phyloP scores from a whole-genome alignment of 805 yeast species.

The Zygosaccharomyces pseudorouxii region DNA sequence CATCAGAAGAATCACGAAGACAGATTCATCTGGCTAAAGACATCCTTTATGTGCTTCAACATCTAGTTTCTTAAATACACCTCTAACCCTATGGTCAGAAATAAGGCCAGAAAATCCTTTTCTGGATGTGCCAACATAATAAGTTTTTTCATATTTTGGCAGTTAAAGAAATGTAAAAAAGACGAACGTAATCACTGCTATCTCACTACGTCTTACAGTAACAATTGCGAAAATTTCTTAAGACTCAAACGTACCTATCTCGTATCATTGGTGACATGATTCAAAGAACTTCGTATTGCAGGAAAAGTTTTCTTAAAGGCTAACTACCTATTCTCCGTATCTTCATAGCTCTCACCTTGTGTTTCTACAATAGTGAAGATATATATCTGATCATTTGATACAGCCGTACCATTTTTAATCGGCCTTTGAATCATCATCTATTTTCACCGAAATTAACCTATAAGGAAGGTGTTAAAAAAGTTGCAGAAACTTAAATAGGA shows the following conservation, averaged over 20 bases:
- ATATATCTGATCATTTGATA: neutral
- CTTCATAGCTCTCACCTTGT: no score
- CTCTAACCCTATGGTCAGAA: conserved; percentile 18
- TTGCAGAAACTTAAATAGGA: neutral
- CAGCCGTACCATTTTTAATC: neutral
- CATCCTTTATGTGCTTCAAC: conserved; percentile 32
- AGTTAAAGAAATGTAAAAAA: no score
- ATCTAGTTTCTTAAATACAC: conserved; percentile 21
- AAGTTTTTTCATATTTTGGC: conserved; percentile 18
- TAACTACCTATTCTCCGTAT: no score
- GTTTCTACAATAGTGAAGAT: no score
- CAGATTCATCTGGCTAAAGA: conserved; percentile 30
- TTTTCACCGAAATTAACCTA: neutral
- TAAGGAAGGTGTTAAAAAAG: neutral
- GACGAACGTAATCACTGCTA: no score
- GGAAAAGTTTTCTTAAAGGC: no score
- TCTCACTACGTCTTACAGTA: no score
- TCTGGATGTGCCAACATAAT: conserved; percentile 33
- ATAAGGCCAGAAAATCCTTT: conserved; percentile 22
- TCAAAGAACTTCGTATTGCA: no score
- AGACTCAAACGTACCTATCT: no score
- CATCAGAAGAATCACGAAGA: conserved; percentile 32
- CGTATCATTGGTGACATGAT: no score
- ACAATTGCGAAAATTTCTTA: no score
- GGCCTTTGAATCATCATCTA: neutral